Conservation (phyloP, 2,329 filamentous ascomycete genomes). For the Colletotrichum simmondsii region DNA sequence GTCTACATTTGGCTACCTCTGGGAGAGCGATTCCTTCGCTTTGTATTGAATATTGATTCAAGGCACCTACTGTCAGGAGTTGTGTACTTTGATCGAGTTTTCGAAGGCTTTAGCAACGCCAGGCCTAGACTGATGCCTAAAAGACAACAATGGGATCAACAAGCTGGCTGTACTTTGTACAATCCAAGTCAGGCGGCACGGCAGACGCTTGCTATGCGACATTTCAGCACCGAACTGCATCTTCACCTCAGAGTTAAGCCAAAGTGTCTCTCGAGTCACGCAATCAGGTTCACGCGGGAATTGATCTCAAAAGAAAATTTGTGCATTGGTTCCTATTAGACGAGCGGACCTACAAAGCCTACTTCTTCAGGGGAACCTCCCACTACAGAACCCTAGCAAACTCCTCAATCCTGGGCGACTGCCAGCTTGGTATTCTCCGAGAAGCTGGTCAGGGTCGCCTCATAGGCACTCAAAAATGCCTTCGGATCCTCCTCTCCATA, state of each 20-base stretch:
- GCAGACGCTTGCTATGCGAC: background rate
- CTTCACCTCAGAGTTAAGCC: background rate
- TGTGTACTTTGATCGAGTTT: background rate
- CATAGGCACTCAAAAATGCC: background rate
- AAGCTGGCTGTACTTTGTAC: background rate
- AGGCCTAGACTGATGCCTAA: background rate
- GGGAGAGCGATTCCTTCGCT: too few species aligned
- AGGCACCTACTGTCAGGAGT: background rate
- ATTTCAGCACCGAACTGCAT: too few species aligned
- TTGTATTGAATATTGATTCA: background rate
- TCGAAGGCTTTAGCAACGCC: too few species aligned
- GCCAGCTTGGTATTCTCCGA: background rate
- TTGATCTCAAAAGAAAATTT: background rate
- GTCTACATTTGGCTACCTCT: background rate
- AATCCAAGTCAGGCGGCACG: background rate
- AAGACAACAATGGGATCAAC: background rate
- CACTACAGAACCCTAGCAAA: background rate
- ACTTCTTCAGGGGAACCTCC: background rate
- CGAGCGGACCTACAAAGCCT: background rate
- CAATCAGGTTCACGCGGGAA: background rate
- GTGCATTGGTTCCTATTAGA: background rate
- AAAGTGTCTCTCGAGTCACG: background rate
- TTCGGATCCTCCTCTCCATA: background rate
- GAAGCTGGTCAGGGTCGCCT: background rate
- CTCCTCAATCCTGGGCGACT: background rate